Evolutionary conservation across 1,139 yeast species (phyloP).

Genomic region (Ashbya aceris): DNA sequence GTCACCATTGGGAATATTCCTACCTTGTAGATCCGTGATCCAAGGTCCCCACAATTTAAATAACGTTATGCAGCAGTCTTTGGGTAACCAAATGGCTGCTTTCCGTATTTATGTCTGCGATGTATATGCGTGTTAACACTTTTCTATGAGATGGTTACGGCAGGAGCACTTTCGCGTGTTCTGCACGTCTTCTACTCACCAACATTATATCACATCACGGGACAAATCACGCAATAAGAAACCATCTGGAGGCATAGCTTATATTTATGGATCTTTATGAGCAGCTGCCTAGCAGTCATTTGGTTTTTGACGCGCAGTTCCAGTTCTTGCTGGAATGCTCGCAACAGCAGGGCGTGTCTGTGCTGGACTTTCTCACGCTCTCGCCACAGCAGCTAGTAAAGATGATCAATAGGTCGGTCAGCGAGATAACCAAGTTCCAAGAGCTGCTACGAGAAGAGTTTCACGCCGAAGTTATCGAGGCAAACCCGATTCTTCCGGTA

Average conservation of each 20-base stretch:
- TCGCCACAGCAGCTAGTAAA: conserved; percentile 36
- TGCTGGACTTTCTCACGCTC: conserved; percentile 36
- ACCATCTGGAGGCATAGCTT: neutral
- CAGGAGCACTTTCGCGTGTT: too few species aligned
- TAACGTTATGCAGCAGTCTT: too few species aligned
- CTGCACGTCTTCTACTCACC: too few species aligned
- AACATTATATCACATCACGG: too few species aligned
- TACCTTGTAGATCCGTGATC: too few species aligned
- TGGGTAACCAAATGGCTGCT: too few species aligned
- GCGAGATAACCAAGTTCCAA: conserved; percentile 40
- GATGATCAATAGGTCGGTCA: conserved; percentile 38
- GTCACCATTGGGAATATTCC: conserved; percentile 38
- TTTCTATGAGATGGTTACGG: too few species aligned
- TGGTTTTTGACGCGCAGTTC: conserved; percentile 29
- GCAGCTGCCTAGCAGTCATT: conserved; percentile 29
- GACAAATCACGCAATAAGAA: neutral
- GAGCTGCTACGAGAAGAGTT: conserved; percentile 26
- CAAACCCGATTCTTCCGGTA: conserved; percentile 7
- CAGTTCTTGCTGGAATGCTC: conserved; percentile 23
- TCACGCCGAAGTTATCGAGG: conserved; percentile 12
- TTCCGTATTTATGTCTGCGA: too few species aligned
- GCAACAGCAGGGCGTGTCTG: conserved; percentile 27
- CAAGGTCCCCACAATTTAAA: too few species aligned
- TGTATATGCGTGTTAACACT: too few species aligned
- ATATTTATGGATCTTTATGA: conserved; percentile 33